Evolutionary conservation across 352 stramenopile genomes (phyloP).

Genomic region (Thraustotheca clavata): DNA sequence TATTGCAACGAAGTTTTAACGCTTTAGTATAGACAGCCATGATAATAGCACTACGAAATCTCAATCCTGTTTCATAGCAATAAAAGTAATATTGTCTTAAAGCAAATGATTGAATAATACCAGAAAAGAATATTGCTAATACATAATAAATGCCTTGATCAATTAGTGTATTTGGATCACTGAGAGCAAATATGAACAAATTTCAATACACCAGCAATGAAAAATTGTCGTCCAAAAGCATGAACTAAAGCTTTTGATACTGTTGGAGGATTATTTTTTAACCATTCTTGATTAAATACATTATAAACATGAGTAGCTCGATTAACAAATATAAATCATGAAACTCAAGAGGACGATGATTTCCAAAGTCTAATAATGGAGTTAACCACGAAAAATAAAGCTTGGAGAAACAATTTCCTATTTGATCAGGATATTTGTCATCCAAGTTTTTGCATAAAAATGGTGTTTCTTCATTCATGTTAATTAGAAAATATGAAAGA

Average conservation of each 20-base stretch:
- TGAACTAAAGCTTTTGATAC: conserved; percentile 29
- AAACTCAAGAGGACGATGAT: conserved; percentile 61
- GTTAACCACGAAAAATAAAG: conserved; percentile 86
- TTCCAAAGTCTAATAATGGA: conserved; percentile 75
- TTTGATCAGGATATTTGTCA: conserved; percentile 46
- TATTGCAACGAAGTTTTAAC: conserved; percentile 72
- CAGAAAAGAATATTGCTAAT: conserved; percentile 52
- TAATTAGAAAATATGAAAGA: too few relatives aligned
- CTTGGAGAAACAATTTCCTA: conserved; percentile 37
- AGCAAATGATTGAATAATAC: conserved; percentile 66
- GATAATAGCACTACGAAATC: conserved; percentile 60
- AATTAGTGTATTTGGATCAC: conserved; percentile 42
- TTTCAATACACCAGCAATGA: conserved; percentile 55
- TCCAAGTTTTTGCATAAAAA: too few relatives aligned
- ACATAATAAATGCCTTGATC: conserved; percentile 54
- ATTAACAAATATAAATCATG: conserved; percentile 85
- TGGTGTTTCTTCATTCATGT: too few relatives aligned
- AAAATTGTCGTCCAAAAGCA: conserved; percentile 45
- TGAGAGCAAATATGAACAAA: conserved; percentile 75
- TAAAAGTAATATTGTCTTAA: conserved; percentile 82
- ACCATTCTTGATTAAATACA: conserved; percentile 46
- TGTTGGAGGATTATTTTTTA: too few relatives aligned
- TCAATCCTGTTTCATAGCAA: conserved; percentile 70
- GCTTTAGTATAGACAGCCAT: conserved; percentile 59
- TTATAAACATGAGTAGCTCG: conserved; percentile 35